Evolutionary conservation across 768 basidiomycete species (phyloP).

Genomic region (Calvatia gigantea): DNA sequence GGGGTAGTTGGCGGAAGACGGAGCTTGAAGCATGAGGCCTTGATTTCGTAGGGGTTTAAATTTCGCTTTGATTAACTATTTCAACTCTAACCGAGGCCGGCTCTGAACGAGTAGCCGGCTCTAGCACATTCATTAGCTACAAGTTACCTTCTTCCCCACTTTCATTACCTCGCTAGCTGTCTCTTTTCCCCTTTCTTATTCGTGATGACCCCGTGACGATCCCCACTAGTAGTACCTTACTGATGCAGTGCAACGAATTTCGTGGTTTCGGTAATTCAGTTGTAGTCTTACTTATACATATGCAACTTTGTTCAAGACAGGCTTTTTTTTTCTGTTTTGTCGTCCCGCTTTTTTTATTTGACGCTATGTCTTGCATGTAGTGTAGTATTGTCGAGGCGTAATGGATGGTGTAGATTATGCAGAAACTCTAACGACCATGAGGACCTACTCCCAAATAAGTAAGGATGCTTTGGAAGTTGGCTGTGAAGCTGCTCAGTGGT

Average conservation of each 20-base stretch:
- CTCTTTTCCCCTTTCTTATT: neutral
- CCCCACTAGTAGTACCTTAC: slow-evolving; percentile 5
- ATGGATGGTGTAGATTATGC: slow-evolving; percentile 7
- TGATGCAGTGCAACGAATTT: slow-evolving; percentile 11
- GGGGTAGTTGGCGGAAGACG: neutral
- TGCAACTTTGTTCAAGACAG: neutral
- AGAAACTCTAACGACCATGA: neutral
- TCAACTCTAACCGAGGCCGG: slow-evolving; percentile 5
- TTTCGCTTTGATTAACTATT: neutral
- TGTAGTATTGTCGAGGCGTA: slow-evolving; percentile 3
- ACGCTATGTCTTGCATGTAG: neutral
- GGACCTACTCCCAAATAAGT: neutral
- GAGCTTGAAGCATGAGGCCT: neutral
- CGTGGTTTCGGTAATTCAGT: slow-evolving; percentile 8
- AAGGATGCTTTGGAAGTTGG: too few species aligned
- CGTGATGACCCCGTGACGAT: slow-evolving; percentile 10
- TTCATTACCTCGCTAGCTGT: neutral
- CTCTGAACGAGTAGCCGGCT: slow-evolving; percentile 7
- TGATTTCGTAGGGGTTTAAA: neutral
- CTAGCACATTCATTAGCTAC: slow-evolving; percentile 9
- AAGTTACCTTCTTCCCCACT: slow-evolving; percentile 1
- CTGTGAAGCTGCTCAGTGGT: too few species aligned
- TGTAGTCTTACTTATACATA: slow-evolving; percentile 14
- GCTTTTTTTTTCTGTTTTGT: neutral
- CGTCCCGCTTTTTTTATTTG: slow-evolving; percentile 2